These are phyloP conservation scores for Scalesia atractyloides DNA, from an alignment of 129 eudicot genomes.

Conservation along the genomic window DNA sequence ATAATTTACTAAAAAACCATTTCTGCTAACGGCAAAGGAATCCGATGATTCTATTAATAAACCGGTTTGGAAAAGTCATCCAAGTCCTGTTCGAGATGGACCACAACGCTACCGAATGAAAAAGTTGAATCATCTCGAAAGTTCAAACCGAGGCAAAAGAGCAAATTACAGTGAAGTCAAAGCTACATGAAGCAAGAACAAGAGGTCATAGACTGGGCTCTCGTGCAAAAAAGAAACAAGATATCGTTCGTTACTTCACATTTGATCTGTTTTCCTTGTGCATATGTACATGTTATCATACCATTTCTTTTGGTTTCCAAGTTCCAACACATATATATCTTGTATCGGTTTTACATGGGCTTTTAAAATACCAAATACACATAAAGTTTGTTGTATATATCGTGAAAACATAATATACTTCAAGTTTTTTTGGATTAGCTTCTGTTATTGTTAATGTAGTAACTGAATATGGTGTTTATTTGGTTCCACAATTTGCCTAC, in stretches of 20 bases:
- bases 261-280: neutral
- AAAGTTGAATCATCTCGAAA: slow-evolving; percentile 56
- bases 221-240: slow-evolving; percentile 56
- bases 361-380: slow-evolving; percentile 2
- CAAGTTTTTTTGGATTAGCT: slow-evolving; percentile 64
- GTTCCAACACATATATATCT: slow-evolving; percentile 7
- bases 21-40: slow-evolving; percentile 52
- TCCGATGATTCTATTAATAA: slow-evolving; percentile 37
- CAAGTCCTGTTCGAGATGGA: slow-evolving; percentile 86
- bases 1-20: slow-evolving; percentile 60
- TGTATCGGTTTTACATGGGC: slow-evolving; percentile 13
- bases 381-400: neutral
- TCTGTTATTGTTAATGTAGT: slow-evolving; percentile 46
- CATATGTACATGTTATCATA: slow-evolving; percentile 31
- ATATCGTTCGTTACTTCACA: slow-evolving; percentile 35
- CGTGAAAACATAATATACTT: slow-evolving; percentile 44
- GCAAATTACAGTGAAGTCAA: slow-evolving; percentile 58
- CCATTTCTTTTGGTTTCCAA: slow-evolving; percentile 10
- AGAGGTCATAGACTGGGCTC: slow-evolving; percentile 82
- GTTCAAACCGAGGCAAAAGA: slow-evolving; percentile 52
- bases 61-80: slow-evolving; percentile 57
- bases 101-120: slow-evolving; percentile 55
- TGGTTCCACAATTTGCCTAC: too few species aligned
- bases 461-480: too few species aligned
- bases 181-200: slow-evolving; percentile 74